A percentile compares a stretch with the other conserved stretches of the same genome.
These are phyloP conservation scores for Phialophora chinensis DNA, from an alignment of 2,329 filamentous ascomycete genomes.

Conservation along the genomic window DNA sequence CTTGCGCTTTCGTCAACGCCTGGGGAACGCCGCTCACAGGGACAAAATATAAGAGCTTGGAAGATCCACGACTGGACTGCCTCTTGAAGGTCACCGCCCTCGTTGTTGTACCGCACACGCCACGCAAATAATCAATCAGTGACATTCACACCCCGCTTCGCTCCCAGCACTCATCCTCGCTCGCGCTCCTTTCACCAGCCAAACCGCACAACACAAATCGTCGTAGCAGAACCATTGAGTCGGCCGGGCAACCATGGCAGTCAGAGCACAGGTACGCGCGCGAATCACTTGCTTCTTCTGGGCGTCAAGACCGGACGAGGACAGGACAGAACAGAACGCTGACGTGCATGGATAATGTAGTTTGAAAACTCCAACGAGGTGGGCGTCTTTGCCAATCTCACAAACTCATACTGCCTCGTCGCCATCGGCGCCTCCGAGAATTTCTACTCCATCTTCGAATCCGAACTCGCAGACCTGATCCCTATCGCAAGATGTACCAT, in stretches of 20 bases:
- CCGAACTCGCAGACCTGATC: conserved; percentile 95
- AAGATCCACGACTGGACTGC: not conserved
- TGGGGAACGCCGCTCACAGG: not conserved
- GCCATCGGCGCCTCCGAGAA: conserved; percentile 96
- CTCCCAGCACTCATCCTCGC: not conserved
- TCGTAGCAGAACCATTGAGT: not conserved
- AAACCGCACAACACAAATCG: too few relatives aligned
- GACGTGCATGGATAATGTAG: not conserved
- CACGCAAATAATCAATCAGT: not conserved
- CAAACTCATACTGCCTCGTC: conserved; percentile 94
- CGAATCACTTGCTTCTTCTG: not conserved
- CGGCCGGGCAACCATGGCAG: conserved; percentile 28
- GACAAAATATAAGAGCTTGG: not conserved
- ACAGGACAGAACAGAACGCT: not conserved
- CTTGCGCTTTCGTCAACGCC: conserved; percentile 2
- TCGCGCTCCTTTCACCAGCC: not conserved
- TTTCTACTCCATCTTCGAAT: conserved; percentile 99
- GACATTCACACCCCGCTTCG: not conserved
- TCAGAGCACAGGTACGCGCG: conserved; percentile 31
- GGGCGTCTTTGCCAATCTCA: conserved; percentile 94
- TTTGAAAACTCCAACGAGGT: conserved; percentile 67
- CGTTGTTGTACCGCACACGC: not conserved
- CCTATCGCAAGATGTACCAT: conserved; percentile 97
- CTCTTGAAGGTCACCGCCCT: not conserved
- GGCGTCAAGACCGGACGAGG: not conserved